Percentiles rank a stretch among this genome's conserved stretches.
These are phyloP conservation scores for Phytophthora pisi DNA, from an alignment of 352 stramenopile species.

Conservation along the genomic window DNA sequence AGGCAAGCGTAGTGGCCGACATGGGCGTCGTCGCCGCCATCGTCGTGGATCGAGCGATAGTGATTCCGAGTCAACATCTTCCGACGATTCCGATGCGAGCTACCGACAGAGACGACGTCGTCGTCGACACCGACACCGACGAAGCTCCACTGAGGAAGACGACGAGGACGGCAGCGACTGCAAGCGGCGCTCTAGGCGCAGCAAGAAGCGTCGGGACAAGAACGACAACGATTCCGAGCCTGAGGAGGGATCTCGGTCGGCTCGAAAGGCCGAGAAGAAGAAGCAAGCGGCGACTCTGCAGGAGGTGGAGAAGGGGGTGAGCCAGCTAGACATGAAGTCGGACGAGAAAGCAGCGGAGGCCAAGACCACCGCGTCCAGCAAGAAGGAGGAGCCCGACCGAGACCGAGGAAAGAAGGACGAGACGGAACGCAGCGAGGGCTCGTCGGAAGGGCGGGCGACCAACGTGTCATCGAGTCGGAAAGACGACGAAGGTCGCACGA, in stretches of 20 bases:
- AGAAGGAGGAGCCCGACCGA: constrained; percentile 26
- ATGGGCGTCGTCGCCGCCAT: constrained; percentile 33
- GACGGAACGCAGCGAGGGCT: constrained; percentile 31
- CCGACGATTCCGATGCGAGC: constrained; percentile 52
- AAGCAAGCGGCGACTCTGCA: constrained; percentile 20
- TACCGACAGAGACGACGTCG: constrained; percentile 46
- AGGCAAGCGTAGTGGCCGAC: constrained; percentile 28
- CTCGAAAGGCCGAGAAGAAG: constrained; percentile 44
- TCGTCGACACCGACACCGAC: constrained; percentile 44
- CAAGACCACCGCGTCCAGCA: constrained; percentile 12
- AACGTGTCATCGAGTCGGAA: constrained; percentile 43
- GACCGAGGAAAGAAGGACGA: constrained; percentile 31
- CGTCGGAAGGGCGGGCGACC: constrained; percentile 28
- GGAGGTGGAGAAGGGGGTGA: constrained; percentile 42
- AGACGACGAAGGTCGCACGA: constrained; percentile 59
- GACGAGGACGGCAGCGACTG: constrained; percentile 59
- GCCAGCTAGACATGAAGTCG: constrained; percentile 41
- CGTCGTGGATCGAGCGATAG: constrained; percentile 48
- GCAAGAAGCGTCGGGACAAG: constrained; percentile 54
- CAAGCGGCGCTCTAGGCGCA: constrained; percentile 44
- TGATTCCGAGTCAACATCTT: constrained; percentile 55
- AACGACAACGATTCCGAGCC: constrained; percentile 36
- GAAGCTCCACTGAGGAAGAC: constrained; percentile 64
- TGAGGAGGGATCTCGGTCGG: constrained; percentile 32
- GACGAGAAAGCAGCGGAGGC: constrained; percentile 30